Evolutionary conservation across 2,329 filamentous ascomycete species (phyloP), one percentile per base, ranked within the genome.

Genomic region (Trichoderma simmonsii): DNA sequence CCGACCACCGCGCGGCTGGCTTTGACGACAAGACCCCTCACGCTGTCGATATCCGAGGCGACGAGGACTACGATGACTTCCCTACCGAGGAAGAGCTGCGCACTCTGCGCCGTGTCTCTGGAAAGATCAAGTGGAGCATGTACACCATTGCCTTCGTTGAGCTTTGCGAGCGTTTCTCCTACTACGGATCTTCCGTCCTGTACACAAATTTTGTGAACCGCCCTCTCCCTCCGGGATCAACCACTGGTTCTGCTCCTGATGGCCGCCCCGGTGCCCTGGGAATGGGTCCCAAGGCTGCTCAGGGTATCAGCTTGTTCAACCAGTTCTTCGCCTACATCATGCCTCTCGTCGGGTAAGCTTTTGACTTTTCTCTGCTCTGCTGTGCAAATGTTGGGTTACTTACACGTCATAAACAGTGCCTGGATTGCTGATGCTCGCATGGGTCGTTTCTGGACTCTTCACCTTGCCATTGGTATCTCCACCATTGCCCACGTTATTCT

Each of bases 151-250:
- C 90, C 62, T 89, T 93, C 73, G 88, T 92, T 72, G 92, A 94
- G 81, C 83, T 93, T 71, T 92, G 90, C 82, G 92, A 94, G 82
- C 90, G 92, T 63, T 93, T 93, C 82, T 91, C 90, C 15, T 94
- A 93, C 87, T 93, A 94, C 77, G 92, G 92, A 70, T 90, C 90
- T 5, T 87, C 88, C 57, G 86, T 90, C 36, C 84, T 93, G 34
- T 92, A 91, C 87, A 89, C 88, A 78, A 91, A 91, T 81, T 91
- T 89, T 77, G 86, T 91, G 76, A 86, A 88, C 75, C 83, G 86
- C 66, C 82, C 83, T 36, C 81, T 91, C 32, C 89, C 89, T 1
- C 67, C 73, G 0, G 85, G 85, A 18, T 90, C 88, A 6, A 84
- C 76, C 26, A 89, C 88, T 0, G 90, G 89, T 72, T 85, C 86